Evolutionary conservation across 139 green algal species (phyloP), one percentile per base, ranked within the genome.

Genomic region (Auxenochlorella pyrenoidosa): DNA sequence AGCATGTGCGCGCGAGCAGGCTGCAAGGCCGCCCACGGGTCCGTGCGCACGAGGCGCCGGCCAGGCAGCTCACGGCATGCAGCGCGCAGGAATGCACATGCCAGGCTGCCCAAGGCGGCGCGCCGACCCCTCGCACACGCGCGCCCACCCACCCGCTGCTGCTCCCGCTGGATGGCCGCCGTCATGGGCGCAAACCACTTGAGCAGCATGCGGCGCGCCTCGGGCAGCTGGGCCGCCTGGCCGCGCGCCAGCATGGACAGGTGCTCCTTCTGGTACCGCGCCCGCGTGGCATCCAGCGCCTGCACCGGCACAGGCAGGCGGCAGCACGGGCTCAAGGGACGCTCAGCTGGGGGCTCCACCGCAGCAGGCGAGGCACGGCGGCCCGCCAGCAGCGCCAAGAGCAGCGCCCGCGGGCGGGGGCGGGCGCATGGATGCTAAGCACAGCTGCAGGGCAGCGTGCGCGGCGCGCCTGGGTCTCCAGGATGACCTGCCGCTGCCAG

Each of bases 101-200:
- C n/a, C n/a, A n/a, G n/a, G n/a, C n/a, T n/a, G n/a, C n/a, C n/a
- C n/a, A n/a, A n/a, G n/a, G n/a, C n/a, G n/a, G n/a, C n/a, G n/a
- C n/a, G n/a, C 16, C 51, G 30, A 40, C 36, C 15, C 60, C 65
- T 10, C 47, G 47, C 47, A 54, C 47, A 54, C 38, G 19, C n/a
- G 2, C 0, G 19, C 10, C 19, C 6, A 15, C 18, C 79, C 77
- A 93, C 88, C 76, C 88, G 80, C 66, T 88, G 8, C 86, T 94
- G 91, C 89, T 95, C 91, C 54, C 84, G 59, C 75, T 86, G 65
- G 10, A 95, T 93, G 5, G 90, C 88, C 30, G 90, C 79, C 16
- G 58, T 66, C 40, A 95, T 71, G 2, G 87, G 88, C 18, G 66
- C 79, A 44, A 88, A 89, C 93, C 93, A 95, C 22, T 82, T 58